Percentiles rank a stretch among this genome's conserved stretches.
Evolutionary conservation across 1,284 basidiomycete species (phyloP).

Genomic region (Pyrrhoderma noxium): DNA sequence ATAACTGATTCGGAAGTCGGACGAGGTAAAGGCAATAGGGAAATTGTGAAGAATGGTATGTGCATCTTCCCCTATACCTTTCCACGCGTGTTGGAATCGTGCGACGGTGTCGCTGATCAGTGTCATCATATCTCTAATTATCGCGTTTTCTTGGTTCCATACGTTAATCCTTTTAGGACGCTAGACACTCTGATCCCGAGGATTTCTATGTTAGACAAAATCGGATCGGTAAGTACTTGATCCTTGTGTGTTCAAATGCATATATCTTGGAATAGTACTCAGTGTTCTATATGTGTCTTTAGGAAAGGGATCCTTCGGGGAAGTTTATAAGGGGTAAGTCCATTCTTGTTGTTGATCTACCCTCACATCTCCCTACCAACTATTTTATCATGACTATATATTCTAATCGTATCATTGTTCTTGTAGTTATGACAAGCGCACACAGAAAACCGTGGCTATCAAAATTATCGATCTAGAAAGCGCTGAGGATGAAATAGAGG

Average conservation of each 20-base stretch:
- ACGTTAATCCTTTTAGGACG: slow-evolving; percentile 40
- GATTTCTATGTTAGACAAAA: slow-evolving; percentile 95
- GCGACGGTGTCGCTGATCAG: too few relatives aligned
- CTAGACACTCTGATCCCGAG: slow-evolving; percentile 78
- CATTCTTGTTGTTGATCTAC: neutral
- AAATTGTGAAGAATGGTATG: too few relatives aligned
- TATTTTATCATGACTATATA: neutral
- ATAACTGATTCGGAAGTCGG: too few relatives aligned
- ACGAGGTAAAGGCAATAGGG: too few relatives aligned
- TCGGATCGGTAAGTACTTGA: slow-evolving; percentile 69
- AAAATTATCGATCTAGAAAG: slow-evolving; percentile 85
- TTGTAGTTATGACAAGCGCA: slow-evolving; percentile 82
- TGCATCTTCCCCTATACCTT: too few relatives aligned
- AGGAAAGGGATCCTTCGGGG: slow-evolving; percentile 96
- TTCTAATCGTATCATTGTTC: slow-evolving; percentile 13
- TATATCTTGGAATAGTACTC: slow-evolving; percentile 10
- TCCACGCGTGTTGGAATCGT: too few relatives aligned
- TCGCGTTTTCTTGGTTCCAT: too few relatives aligned
- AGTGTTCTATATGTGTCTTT: slow-evolving; percentile 14
- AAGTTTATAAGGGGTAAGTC: slow-evolving; percentile 90
- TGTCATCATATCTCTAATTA: too few relatives aligned
- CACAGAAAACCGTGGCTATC: slow-evolving; percentile 80
- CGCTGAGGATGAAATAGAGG: slow-evolving; percentile 91
- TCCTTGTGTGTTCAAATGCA: neutral
- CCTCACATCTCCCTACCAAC: neutral